Base-by-base conservation (phyloP, 2,329 filamentous ascomycete genomes). In the Aspergillus ochraceus region DNA sequence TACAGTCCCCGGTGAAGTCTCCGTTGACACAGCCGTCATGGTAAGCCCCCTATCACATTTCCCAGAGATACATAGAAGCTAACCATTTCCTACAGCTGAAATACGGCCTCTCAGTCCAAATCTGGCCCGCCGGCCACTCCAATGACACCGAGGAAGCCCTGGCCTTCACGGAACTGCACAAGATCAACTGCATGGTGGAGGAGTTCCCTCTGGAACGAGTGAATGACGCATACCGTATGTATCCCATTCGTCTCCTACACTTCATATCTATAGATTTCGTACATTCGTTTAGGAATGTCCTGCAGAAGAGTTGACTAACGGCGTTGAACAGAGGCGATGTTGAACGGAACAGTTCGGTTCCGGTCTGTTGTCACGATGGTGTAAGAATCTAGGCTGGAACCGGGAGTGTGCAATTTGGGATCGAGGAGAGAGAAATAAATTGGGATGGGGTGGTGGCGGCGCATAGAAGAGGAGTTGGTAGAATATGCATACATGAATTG, bases 91-190 rank as follows among this genome's bases (percentile, higher is more conserved):
- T 4, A 12, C 11, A 50, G 20, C 75, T 85, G 53, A 12, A 64
- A n/a, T 77, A 81, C 30, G 83, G 79, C 2, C 60, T 79, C 20
- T 80, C 75, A 1, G 77, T 85, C 4, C 76, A 79, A 46, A 80
- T 79, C 11, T 86, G 83, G 83, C 83, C 83, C 0, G 76, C 74
- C 11, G 83, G 83, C 4, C 82, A 85, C 61, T 79, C 81, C 2
- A 70, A 80, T 14, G 83, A 86, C 63, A 74, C 71, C 8, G 82
- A 85, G 65, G 83, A 85, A 60, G 79, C 82, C 2, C 83, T 85
- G 50, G 55, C 57, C 2, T 68, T 69, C 47, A 64, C 66, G 59
- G 73, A 71, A 4, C 83, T 85, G 22, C 77, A 84, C 49, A 74
- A 72, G 8, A 76, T 85, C 57, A 76, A 84, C 36, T 84, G 82